Percentiles rank a stretch among this genome's conserved stretches.
Evolutionary conservation across 2,329 filamentous ascomycete species (phyloP).

Genomic region (Claviceps pazoutovae): DNA sequence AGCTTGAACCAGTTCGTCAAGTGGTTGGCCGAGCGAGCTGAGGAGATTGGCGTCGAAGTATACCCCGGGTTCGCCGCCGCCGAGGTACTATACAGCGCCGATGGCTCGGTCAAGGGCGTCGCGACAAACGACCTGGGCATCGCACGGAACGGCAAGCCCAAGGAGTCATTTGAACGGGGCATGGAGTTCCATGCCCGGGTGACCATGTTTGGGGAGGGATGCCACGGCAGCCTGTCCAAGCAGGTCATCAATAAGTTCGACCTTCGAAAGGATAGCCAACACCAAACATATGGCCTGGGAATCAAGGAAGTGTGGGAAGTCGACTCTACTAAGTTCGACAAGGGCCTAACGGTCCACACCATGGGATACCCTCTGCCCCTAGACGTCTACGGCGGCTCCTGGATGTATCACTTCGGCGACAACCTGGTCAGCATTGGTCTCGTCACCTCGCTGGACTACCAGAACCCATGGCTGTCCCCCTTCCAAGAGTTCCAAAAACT

Average conservation of each 20-base stretch:
- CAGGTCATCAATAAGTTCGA: conserved; percentile 92
- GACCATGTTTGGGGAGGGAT: conserved; percentile 87
- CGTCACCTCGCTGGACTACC: conserved; percentile 87
- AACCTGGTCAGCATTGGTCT: conserved; percentile 88
- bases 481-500: conserved; percentile 97
- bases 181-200: conserved; percentile 96
- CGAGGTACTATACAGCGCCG: conserved; percentile 74
- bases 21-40: conserved; percentile 92
- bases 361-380: conserved; percentile 82
- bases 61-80: conserved; percentile 93
- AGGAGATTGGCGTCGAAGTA: conserved; percentile 89
- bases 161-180: conserved; percentile 83
- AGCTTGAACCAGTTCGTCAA: conserved; percentile 89
- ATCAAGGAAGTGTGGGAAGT: conserved; percentile 98
- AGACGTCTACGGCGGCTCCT: conserved; percentile 93
- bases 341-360: conserved; percentile 74
- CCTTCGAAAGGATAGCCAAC: conserved; percentile 73
- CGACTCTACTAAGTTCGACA: conserved; percentile 78
- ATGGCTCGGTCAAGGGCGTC: conserved; percentile 84
- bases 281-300: conserved; percentile 89
- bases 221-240: conserved; percentile 89
- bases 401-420: conserved; percentile 98
- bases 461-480: conserved; percentile 90
- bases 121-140: conserved; percentile 93
- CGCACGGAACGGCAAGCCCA: conserved; percentile 65